Percentiles rank a stretch among this genome's conserved stretches.
Evolutionary conservation across 208 protist genomes (phyloP).

Genomic region (Leishmania mexicana): DNA sequence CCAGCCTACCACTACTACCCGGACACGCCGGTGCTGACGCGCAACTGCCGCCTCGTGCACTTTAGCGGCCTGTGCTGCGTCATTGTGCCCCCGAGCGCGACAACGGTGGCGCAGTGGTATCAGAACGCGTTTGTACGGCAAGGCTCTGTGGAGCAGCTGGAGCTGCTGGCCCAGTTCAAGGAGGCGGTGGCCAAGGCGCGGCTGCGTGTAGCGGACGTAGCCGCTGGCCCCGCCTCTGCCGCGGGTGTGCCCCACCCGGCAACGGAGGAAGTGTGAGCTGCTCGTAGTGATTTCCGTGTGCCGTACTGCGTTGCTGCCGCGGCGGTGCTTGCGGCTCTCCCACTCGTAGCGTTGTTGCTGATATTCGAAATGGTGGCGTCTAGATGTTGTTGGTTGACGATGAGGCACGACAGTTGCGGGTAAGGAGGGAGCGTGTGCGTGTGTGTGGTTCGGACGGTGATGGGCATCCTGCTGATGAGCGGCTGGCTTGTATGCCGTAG

Average conservation of each 20-base stretch:
- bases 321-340: background rate
- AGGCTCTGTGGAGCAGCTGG: conserved; percentile 58
- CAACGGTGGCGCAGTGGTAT: conserved; percentile 70
- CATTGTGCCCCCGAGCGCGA: conserved; percentile 34
- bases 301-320: background rate
- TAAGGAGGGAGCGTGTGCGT: too few relatives aligned
- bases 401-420: background rate
- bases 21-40: conserved; percentile 55
- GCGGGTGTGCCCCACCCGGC: background rate
- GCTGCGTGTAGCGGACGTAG: conserved; percentile 11
- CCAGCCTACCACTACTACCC: conserved; percentile 60
- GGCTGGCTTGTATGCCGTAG: background rate
- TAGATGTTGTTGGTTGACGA: background rate
- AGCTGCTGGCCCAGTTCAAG: conserved; percentile 53
- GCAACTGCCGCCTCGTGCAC: conserved; percentile 77
- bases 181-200: conserved; percentile 32
- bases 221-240: background rate
- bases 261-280: background rate
- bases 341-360: background rate
- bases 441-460: background rate
- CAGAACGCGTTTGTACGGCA: conserved; percentile 65
- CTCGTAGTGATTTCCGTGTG: background rate
- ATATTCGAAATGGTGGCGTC: background rate
- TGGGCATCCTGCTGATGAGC: background rate
- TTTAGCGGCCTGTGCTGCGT: conserved; percentile 73